phyloP scores from a whole-genome alignment of 306 rosid species.

The Astragalus glycyphyllos region DNA sequence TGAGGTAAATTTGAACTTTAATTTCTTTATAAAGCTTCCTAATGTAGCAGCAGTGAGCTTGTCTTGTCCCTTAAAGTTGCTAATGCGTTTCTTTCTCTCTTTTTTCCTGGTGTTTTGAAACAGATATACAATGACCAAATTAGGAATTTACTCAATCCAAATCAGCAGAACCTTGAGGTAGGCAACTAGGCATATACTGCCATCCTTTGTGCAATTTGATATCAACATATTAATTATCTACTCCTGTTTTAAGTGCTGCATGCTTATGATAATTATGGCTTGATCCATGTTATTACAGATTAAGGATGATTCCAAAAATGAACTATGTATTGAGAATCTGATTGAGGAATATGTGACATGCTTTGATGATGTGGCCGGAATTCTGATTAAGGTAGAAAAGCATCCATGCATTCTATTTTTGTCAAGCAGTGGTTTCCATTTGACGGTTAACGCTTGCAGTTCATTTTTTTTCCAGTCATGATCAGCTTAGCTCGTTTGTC shows the following conservation, averaged over 20 bases:
- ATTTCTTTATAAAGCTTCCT: not conserved
- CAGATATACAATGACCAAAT: constrained; percentile 51
- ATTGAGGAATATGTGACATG: constrained; percentile 88
- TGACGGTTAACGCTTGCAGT: too few relatives aligned
- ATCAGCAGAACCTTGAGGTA: constrained; percentile 82
- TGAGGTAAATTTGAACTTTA: constrained; percentile 62
- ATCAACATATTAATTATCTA: constrained; percentile 7
- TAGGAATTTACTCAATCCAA: constrained; percentile 52
- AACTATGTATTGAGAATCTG: constrained; percentile 75
- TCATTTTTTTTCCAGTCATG: too few relatives aligned
- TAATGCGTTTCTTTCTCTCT: constrained; percentile 3
- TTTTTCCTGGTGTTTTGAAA: constrained; percentile 7
- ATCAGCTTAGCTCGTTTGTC: constrained; percentile 29
- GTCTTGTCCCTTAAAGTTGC: constrained; percentile 13
- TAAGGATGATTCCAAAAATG: constrained; percentile 75
- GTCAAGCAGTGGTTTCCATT: not conserved
- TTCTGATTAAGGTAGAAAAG: constrained; percentile 78
- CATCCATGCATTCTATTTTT: constrained; percentile 20
- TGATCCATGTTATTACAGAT: constrained; percentile 54
- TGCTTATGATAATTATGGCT: constrained; percentile 21
- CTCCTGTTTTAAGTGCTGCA: constrained; percentile 18
- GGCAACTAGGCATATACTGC: constrained; percentile 53
- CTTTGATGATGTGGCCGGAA: constrained; percentile 80
- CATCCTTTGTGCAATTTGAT: constrained; percentile 21
- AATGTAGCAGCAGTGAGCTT: not conserved